A percentile compares a stretch with the other conserved stretches of the same genome.
These are phyloP conservation scores for Gracilaria caudata DNA, from an alignment of 23 red algal species.

Conservation along the genomic window DNA sequence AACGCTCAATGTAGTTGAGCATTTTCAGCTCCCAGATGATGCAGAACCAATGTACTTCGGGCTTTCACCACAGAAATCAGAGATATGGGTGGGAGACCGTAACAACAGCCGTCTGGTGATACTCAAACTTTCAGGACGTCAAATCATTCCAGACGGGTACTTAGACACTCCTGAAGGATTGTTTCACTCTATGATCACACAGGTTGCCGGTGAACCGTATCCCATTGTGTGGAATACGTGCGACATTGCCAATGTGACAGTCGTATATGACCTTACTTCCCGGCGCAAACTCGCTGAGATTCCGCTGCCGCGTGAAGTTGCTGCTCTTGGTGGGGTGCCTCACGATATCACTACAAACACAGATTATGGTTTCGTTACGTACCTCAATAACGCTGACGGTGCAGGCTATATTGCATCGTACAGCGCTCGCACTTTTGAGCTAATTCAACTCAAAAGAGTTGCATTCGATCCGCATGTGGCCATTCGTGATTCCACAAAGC, in stretches of 20 bases:
- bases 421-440: conserved; percentile 26
- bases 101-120: conserved; percentile 31
- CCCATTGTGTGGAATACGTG: conserved; percentile 49
- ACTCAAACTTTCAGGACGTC: neutral
- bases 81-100: conserved; percentile 62
- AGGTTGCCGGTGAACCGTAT: neutral
- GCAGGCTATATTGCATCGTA: conserved; percentile 51
- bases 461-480: conserved; percentile 32
- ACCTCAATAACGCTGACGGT: conserved; percentile 45
- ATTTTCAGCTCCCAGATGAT: conserved; percentile 5
- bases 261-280: conserved; percentile 45
- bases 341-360: conserved; percentile 43
- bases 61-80: conserved; percentile 1
- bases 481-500: conserved; percentile 17
- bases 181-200: conserved; percentile 46
- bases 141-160: neutral
- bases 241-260: conserved; percentile 37
- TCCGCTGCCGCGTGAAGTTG: conserved; percentile 9
- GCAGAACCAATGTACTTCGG: conserved; percentile 51
- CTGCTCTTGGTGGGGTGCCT: conserved; percentile 31
- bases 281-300: conserved; percentile 19
- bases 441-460: neutral
- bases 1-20: conserved; percentile 1
- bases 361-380: conserved; percentile 42
- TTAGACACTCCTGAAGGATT: conserved; percentile 30